Conservation (phyloP, 495 filamentous ascomycete genomes). For the Daldinia concentrica region DNA sequence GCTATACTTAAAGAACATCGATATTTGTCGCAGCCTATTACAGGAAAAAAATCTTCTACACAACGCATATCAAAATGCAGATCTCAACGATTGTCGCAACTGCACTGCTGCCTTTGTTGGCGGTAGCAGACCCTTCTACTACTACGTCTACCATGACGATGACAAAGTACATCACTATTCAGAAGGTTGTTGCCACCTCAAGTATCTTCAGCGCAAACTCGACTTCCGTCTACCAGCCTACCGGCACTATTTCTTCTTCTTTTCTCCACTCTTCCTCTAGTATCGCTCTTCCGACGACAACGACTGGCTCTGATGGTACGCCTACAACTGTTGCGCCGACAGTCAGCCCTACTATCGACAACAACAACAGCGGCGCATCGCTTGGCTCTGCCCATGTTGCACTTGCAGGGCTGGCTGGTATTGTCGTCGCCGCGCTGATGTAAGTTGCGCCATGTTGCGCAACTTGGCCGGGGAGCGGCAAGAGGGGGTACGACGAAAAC, state of each 20-base stretch:
- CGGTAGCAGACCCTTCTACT: conserved; percentile 55
- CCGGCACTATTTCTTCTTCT: conserved; percentile 33
- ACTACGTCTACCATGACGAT: conserved; percentile 60
- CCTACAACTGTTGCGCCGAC: conserved; percentile 40
- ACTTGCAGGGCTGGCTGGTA: conserved; percentile 54
- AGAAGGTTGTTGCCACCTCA: conserved; percentile 47
- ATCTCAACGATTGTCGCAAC: conserved; percentile 47
- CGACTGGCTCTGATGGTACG: conserved; percentile 38
- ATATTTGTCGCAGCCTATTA: too few relatives aligned
- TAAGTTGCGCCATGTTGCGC: conserved; percentile 43
- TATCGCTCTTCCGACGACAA: conserved; percentile 36
- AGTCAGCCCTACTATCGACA: conserved; percentile 44
- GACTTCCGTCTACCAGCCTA: conserved; percentile 34
- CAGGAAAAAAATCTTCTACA: conserved; percentile 4
- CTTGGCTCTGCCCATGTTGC: conserved; percentile 52
- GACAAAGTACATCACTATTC: conserved; percentile 62
- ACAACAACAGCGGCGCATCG: conserved; percentile 48
- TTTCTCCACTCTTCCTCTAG: conserved; percentile 24
- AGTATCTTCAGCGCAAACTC: conserved; percentile 41
- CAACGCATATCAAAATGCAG: conserved; percentile 48
- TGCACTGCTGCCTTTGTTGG: conserved; percentile 57
- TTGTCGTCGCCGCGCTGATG: conserved; percentile 57
- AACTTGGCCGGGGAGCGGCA: conserved; percentile 19
- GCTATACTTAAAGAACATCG: too few relatives aligned
- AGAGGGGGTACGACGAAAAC: conserved; percentile 2